Base-by-base conservation (phyloP, 176 grass and related monocot species). In the Hyparrhenia diplandra region DNA sequence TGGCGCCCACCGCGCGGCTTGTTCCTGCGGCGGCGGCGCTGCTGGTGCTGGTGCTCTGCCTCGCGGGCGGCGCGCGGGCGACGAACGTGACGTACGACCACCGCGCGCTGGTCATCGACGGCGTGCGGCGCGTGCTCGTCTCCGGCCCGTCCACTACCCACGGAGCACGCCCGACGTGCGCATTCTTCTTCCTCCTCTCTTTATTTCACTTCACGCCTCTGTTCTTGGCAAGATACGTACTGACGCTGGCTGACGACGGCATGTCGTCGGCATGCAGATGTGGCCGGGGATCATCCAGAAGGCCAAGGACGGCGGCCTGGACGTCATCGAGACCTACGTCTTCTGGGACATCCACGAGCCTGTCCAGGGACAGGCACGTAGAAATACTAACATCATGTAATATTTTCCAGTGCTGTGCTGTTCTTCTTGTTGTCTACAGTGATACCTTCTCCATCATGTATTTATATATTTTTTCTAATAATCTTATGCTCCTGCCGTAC, bases 321-420 rank as follows among this genome's bases (percentile, higher is more conserved):
- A 99, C 83, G 55, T 95, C 71, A 75, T 99, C 60, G 92, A 99
- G 76, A 95, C 88, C 18, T 99, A 99, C 83, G 84, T 95, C 67
- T 99, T 99, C 87, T 99, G 96, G 96, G 82, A 95, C 84, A 83
- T 93, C 89, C 96, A 99, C 79, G 96, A 99, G 82, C 88, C 96
- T 74, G 88, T 93, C 69, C 58, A 37, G 75, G 89, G 88, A 84
- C 90, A 99, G 92, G 96, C 88, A 92, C 71, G 76, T 77, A 81
- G 0, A 42, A 4, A 71, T 16, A 64, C 21, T 8, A 0, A 37
- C 6, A 4, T 11, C 8, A 60, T n/a, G n/a, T n/a, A n/a, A n/a
- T n/a, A n/a, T 30, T 13, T 1, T 32, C 42, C 65, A 21, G 11
- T 30, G 58, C 64, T 79, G 28, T 58, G n/a, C n/a, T 43, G 13